Conservation (phyloP, 1,284 basidiomycete genomes). For the Cystobasidium slooffiae region DNA sequence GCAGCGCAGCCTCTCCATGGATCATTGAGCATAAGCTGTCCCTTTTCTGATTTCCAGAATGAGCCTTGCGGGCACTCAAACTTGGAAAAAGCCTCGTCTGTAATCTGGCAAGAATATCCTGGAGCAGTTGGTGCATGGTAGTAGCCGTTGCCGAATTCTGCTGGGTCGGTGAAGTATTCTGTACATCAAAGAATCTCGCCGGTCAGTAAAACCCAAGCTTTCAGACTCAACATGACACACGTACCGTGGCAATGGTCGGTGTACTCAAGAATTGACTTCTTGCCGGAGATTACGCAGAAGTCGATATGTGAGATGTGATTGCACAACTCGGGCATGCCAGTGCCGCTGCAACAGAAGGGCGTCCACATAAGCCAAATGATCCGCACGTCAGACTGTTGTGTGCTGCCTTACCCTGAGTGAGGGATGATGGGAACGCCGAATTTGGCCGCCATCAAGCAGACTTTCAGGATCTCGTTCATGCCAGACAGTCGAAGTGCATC, state of each 20-base stretch:
- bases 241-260: slow-evolving; percentile 22
- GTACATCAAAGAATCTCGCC: background rate
- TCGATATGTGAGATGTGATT: slow-evolving; percentile 22
- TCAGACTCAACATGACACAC: background rate
- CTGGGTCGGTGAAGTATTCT: slow-evolving; percentile 32
- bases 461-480: slow-evolving; percentile 87
- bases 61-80: slow-evolving; percentile 31
- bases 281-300: slow-evolving; percentile 18
- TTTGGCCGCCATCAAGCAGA: slow-evolving; percentile 91
- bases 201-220: background rate
- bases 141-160: slow-evolving; percentile 12
- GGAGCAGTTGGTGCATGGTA: slow-evolving; percentile 19
- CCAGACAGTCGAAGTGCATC: slow-evolving; percentile 91
- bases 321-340: slow-evolving; percentile 15
- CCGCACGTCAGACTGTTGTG: background rate
- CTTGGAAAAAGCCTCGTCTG: slow-evolving; percentile 22
- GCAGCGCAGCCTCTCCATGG: slow-evolving; percentile 31
- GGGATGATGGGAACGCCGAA: slow-evolving; percentile 87
- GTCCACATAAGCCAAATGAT: background rate
- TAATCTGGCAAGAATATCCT: slow-evolving; percentile 24
- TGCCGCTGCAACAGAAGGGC: background rate
- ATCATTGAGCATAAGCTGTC: slow-evolving; percentile 20
- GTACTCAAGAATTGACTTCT: slow-evolving; percentile 19
- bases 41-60: slow-evolving; percentile 15
- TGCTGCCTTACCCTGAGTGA: slow-evolving; percentile 89